Evolutionary conservation across 2,329 filamentous ascomycete genomes (phyloP), one percentile per base, ranked within the genome.

Genomic region (Chrysoporthe cubensis): DNA sequence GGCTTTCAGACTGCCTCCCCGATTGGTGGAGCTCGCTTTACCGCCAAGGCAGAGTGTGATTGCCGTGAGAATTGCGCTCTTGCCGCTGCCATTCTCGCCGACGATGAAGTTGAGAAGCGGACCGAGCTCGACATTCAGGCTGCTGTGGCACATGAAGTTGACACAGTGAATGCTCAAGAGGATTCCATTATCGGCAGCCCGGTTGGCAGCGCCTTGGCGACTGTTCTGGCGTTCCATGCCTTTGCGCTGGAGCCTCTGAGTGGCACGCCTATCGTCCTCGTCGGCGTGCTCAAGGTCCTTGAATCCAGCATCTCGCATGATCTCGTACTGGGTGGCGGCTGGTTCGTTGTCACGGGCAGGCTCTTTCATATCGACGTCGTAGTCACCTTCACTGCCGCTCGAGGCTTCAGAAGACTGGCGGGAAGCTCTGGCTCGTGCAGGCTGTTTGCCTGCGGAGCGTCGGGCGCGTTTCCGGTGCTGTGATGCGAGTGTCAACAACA

Each of bases 81-180:
- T 99, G 46, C 96, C 96, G 76, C 95, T 98, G 43, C 96, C 96
- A 76, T 99, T 99, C 78, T 97, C 94, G 18, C 96, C 96, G 66
- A 97, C 94, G 70, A 99, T 94, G 79, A 99, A 99, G 79, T 99
- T 99, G 78, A 99, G 96, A 48, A 97, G 83, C 0, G 96, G 96
- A 0, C 96, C 96, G n/a, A 99, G 84, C 66, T 91, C 87, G 69
- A 97, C 91, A 56, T 91, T 88, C 21, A 98, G 85, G 66, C 90
- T 89, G 57, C 89, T 84, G 77, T 99, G 96, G 75, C 95, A 98
- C 96, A 98, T 98, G 79, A 98, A 98, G 77, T 97, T 97, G 73
- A 89, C 87, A 77, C 94, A 96, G 48, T 89, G 91, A 66, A 98
- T 91, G 71, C 90, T 90, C 77, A 97, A 91, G 59, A 98, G 91